These are phyloP conservation scores for Leccinum disarticulatum DNA, from an alignment of 768 basidiomycete genomes.

Conservation along the genomic window DNA sequence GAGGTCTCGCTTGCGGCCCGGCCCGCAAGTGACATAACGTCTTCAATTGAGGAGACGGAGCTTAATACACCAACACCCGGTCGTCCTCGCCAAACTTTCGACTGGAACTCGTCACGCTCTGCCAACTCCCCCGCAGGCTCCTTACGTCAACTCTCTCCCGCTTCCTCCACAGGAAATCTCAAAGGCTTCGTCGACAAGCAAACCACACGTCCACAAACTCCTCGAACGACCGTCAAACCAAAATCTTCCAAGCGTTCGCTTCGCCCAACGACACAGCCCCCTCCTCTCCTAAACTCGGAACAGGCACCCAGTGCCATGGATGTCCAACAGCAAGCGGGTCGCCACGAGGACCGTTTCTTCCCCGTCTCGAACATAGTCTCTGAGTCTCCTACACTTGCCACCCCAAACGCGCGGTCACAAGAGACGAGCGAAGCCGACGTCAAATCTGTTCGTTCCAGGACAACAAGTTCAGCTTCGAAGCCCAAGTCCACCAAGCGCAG, in stretches of 20 bases:
- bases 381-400: constrained; percentile 2
- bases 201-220: too few relatives aligned
- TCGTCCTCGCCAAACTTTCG: too few relatives aligned
- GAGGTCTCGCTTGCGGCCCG: too few relatives aligned
- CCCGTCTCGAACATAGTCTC: constrained; percentile 10
- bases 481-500: constrained; percentile 20
- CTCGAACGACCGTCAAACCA: too few relatives aligned
- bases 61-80: too few relatives aligned
- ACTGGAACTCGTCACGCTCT: too few relatives aligned
- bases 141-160: too few relatives aligned
- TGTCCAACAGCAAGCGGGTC: constrained; percentile 12
- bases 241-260: constrained; percentile 27
- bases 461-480: constrained; percentile 13
- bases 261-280: constrained; percentile 29
- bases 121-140: too few relatives aligned
- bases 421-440: constrained; percentile 27
- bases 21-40: too few relatives aligned
- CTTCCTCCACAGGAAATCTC: too few relatives aligned
- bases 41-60: too few relatives aligned
- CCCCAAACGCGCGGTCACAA: constrained; percentile 17
- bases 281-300: constrained; percentile 28
- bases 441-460: constrained; percentile 25
- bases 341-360: constrained; percentile 21
- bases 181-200: too few relatives aligned
- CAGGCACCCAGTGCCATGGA: constrained; percentile 13